These are phyloP conservation scores for Didymosphaeria variabile DNA, from an alignment of 2,329 filamentous ascomycete genomes.

Conservation along the genomic window DNA sequence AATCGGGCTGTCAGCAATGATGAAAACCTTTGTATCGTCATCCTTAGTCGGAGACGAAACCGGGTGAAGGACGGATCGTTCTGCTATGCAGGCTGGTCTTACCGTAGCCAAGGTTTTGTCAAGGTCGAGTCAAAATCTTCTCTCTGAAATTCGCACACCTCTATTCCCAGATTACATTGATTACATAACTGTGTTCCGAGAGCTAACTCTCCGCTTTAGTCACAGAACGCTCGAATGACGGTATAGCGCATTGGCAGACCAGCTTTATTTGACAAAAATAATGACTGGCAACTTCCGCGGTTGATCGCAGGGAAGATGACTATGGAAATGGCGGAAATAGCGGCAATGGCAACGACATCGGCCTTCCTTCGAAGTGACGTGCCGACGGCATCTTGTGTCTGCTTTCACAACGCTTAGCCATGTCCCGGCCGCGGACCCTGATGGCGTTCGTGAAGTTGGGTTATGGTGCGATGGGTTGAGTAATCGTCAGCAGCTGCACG, in stretches of 20 bases:
- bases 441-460: background rate
- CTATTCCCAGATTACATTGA: background rate
- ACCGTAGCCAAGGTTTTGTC: slow-evolving; percentile 24
- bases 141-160: slow-evolving; percentile 38
- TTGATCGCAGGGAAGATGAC: background rate
- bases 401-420: background rate
- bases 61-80: slow-evolving; percentile 28
- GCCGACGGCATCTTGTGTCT: background rate
- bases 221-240: background rate
- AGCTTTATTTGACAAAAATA: background rate
- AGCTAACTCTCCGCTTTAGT: background rate
- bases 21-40: slow-evolving; percentile 92
- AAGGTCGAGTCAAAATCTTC: slow-evolving; percentile 48
- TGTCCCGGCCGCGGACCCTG: slow-evolving; percentile 11
- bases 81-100: slow-evolving; percentile 30
- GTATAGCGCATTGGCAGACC: background rate
- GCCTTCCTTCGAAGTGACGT: background rate
- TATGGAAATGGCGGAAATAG: background rate
- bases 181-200: background rate
- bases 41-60: slow-evolving; percentile 82
- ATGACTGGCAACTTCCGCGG: background rate
- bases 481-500: slow-evolving; percentile 11
- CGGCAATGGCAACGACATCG: background rate
- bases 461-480: slow-evolving; percentile 2
- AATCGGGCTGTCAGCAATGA: slow-evolving; percentile 64